Evolutionary conservation across 441 rosid genomes (phyloP), one percentile per base, ranked within the genome.

Genomic region (Syzygium malaccense): DNA sequence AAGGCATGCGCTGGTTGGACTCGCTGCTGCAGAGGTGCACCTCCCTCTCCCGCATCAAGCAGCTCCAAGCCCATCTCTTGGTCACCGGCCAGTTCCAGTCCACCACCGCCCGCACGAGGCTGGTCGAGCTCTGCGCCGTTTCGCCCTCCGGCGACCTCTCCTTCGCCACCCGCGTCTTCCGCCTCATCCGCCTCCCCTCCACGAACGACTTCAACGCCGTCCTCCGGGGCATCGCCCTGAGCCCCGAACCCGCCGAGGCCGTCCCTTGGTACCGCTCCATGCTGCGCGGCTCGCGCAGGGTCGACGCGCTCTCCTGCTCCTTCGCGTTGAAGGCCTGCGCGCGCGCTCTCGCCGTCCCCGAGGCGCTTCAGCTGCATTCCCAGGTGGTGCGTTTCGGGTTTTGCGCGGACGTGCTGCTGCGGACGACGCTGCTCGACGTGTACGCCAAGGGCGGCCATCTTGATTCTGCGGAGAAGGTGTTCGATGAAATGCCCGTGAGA

Each of bases 201-300:
- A 95, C 98, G 86, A 96, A 95, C 90, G 99, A 97, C 87, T 96
- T 95, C 93, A 97, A 96, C 88, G 97, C 98, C 54, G 90, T 97
- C 92, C 92, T 97, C 89, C 97, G 99, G 4, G 98, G 98, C 90
- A 91, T 93, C 90, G 92, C 94, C 90, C 88, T 86, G 20, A 92
- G 95, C 80, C 93, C 95, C n/a, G 57, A 91, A 45, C 99, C 99
- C 8, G 49, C 90, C 4, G 66, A 88, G 32, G 95, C 98, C 41
- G 89, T 96, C 90, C 49, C 91, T 3, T 96, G 97, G 97, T 97
- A 90, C 89, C 93, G 92, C 87, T 37, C 92, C 62, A 94, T 94
- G 96, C 87, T 92, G 56, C 93, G 92, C n/a, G 71, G 89, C 19
- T 91, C 94, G 33, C 88, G 89, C 45, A 90, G 89, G 88, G 92